Base-by-base conservation (phyloP, 1,284 basidiomycete species). In the Cutaneotrichosporon cavernicola region DNA sequence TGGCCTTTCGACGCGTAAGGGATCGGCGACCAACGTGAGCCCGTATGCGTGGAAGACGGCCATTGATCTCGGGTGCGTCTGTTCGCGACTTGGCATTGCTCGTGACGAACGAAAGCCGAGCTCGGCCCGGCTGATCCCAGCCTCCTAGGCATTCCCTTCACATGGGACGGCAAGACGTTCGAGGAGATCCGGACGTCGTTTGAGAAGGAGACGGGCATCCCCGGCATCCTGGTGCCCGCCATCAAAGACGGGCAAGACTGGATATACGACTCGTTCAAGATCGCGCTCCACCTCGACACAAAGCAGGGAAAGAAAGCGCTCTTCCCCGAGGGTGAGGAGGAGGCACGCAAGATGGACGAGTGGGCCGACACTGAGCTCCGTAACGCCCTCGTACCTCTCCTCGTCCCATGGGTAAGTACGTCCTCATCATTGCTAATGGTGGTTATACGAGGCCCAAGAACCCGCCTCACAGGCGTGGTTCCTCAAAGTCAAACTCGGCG, bases 211-310 rank as follows among this genome's bases (percentile, higher is more conserved):
- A 69, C 69, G 7, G 69, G 69, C 53, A 73, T 72, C 61, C 56
- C 65, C 6, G 67, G 72, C 18, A 66, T 76, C 21, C 69, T 72
- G 1, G 73, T 74, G 22, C 74, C 74, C 2, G 73, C 73, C 10
- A 59, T 76, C 50, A 63, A 71, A 31, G 47, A n/a, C 14, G 67
- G 61, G 26, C 71, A 64, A 26, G 60, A 62, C 36, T 72, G 61
- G 49, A 67, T 72, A 16, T 72, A 65, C 16, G 74, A 76, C 60
- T 72, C 71, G 22, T 73, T 70, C 67, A 65, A 55, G 22, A 72
- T 76, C 51, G 74, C 73, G 2, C 65, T 73, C 58, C 73, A 62
- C 49, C 71, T 74, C 55, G 66, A 73, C 46, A 18, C 4, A 11
- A 65, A 63, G n/a, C n/a, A n/a, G 8, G 34, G 59, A 10, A 68